phyloP scores from a whole-genome alignment of 805 yeast species.

The Saturnispora halmiae region DNA sequence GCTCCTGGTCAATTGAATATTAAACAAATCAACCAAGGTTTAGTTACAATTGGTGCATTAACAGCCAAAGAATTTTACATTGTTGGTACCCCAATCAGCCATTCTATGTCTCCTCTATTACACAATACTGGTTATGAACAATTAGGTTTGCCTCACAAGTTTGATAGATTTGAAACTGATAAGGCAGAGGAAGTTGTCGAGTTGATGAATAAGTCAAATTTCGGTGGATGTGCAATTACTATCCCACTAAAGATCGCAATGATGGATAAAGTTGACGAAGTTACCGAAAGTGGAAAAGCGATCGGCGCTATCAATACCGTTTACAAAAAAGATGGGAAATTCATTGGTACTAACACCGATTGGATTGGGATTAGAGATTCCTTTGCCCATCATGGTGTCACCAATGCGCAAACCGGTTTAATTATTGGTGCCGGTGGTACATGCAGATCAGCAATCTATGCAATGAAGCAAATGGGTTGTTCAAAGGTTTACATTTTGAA shows the following conservation, averaged over 20 bases:
- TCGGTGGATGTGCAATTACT: slow-evolving; percentile 95
- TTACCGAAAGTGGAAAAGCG: slow-evolving; percentile 66
- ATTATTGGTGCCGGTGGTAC: slow-evolving; percentile 98
- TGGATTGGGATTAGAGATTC: slow-evolving; percentile 83
- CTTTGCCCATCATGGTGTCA: slow-evolving; percentile 53
- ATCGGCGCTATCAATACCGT: slow-evolving; percentile 96
- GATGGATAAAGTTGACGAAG: slow-evolving; percentile 51
- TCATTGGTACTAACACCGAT: slow-evolving; percentile 87
- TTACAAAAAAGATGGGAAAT: slow-evolving; percentile 42
- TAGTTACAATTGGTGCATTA: slow-evolving; percentile 55
- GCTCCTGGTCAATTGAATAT: slow-evolving; percentile 76
- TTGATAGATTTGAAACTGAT: slow-evolving; percentile 58
- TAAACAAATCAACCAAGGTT: slow-evolving; percentile 50
- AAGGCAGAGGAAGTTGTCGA: slow-evolving; percentile 48
- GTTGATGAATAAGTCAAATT: slow-evolving; percentile 39
- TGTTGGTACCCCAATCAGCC: slow-evolving; percentile 74
- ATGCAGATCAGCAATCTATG: slow-evolving; percentile 87
- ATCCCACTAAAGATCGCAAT: slow-evolving; percentile 86
- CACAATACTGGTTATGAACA: slow-evolving; percentile 71
- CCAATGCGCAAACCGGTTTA: slow-evolving; percentile 44
- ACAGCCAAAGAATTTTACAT: slow-evolving; percentile 52
- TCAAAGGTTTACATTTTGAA: slow-evolving; percentile 66
- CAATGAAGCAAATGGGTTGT: slow-evolving; percentile 74
- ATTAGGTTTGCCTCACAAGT: slow-evolving; percentile 71
- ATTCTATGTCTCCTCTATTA: slow-evolving; percentile 81